Evolutionary conservation across 768 basidiomycete species (phyloP), one percentile per base, ranked within the genome.

Genomic region (Mycena chlorophos): DNA sequence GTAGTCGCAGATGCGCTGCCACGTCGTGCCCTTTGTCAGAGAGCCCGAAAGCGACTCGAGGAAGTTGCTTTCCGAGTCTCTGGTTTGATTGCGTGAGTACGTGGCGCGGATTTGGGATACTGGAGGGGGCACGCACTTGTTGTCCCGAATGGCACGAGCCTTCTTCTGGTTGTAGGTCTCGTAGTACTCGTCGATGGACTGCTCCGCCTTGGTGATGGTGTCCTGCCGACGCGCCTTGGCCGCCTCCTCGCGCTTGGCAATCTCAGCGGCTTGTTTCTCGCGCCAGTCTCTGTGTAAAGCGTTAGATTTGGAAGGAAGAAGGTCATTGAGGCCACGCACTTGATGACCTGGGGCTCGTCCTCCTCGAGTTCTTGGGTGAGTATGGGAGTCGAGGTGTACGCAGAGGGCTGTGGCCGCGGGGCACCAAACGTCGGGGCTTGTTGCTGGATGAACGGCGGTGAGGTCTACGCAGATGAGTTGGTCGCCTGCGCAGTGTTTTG

Each of bases 1-100:
- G 49, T 86, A 73, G 25, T 86, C 85, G 68, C 87, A 89, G 66
- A 99, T 96, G 31, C 97, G 88, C 63, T 94, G 86, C 96, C 96
- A 99, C 6, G 94, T 96, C 20, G 96, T 97, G 23, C 96, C 97
- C 51, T 82, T 78, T 0, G 92, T 87, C 49, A 98, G 84, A 10
- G 86, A 83, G 46, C 86, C 87, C 20, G 83, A 83, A 52, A 94
- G 76, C n/a, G 75, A 72, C 16, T 83, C 78, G 37, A 95, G 66
- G 75, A 88, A 98, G 54, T 87, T 84, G 19, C 85, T 83, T 71
- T 98, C 96, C 60, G 87, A 79, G 68, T 97, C 89, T 78, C 96
- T 98, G 67, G 38, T 37, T 42, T 23, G 14, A 39, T 38, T 19
- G 20, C 49, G 31, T 26, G 14, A 46, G 57, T n/a, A n/a, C n/a